Base-by-base conservation (phyloP, 2,329 filamentous ascomycete species). In the Pseudophaeomoniella oleicola region DNA sequence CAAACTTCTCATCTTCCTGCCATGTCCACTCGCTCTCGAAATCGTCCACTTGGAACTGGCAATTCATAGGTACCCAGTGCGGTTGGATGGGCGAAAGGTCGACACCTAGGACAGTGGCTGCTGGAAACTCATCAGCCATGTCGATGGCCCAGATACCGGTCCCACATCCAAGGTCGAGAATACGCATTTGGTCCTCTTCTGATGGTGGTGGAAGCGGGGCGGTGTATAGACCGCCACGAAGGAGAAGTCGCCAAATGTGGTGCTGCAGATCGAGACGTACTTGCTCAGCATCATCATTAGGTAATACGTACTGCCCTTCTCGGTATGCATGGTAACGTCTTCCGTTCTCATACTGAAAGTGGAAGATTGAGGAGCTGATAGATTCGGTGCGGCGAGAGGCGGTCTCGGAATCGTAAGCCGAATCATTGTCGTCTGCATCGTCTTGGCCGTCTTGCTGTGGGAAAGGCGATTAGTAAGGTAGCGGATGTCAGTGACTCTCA, bases 11-110 rank as follows among this genome's bases (percentile, higher is more conserved):
- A 30, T 16, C 27, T 14, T 43, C 35, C 1, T 37, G 48, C 36
- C 50, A 51, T 1, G 35, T 16, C 51, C 51, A 54, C 15, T 49
- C 45, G 15, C 22, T 41, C 40, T 53, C 50, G 29, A 51, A 43
- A 36, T 55, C 51, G 16, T 53, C 50, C 10, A 52, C 40, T 22
- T 48, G 43, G 37, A 54, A 54, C 29, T 45, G 45, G 33, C 47
- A 39, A 31, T 54, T 55, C 12, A 47, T 48, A 13, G 48, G 44
- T 3, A 47, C 42, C 54, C 59, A 62, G 38, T 50, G 48, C 3
- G 65, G 65, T 43, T 69, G 66, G 33, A 67, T 67, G 19, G 66
- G 63, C 1, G 59, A 62, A 37, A 69, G 56, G 44, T 68, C 64
- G 12, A 57, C 61, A 32, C 65, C 67, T 3, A 58, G 57, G 27